Evolutionary conservation across 1,284 basidiomycete genomes (phyloP).

Genomic region (Ganoderma boninense): DNA sequence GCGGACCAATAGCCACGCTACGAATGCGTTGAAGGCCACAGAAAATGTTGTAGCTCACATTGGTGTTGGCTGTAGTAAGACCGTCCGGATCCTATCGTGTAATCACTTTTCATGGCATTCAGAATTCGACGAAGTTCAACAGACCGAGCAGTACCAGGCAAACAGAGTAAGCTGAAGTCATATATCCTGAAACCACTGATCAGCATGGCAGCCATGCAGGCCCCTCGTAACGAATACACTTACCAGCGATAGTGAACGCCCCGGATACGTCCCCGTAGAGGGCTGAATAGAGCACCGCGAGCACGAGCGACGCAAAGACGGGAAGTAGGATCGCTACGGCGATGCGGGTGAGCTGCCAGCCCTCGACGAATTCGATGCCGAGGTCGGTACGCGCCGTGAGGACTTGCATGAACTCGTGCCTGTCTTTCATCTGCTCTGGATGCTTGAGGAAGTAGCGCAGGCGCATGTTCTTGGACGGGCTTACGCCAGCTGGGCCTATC

Average conservation of each 20-base stretch:
- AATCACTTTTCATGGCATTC: neutral
- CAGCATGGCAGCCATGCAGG: neutral
- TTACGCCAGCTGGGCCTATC: conserved; percentile 27
- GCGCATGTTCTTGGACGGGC: conserved; percentile 31
- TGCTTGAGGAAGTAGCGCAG: conserved; percentile 31
- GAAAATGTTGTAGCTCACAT: neutral
- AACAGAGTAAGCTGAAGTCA: neutral
- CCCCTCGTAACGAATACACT: neutral
- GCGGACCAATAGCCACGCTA: too few relatives aligned
- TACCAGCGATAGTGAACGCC: conserved; percentile 35
- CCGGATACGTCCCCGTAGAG: conserved; percentile 24
- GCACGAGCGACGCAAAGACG: conserved; percentile 23
- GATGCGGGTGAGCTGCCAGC: conserved; percentile 33
- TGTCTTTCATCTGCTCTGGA: conserved; percentile 27
- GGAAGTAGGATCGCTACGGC: conserved; percentile 27
- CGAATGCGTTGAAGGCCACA: too few relatives aligned
- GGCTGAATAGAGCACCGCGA: conserved; percentile 27
- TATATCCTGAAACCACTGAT: neutral
- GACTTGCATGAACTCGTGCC: conserved; percentile 11
- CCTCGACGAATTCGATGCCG: conserved; percentile 31
- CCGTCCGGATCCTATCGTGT: neutral
- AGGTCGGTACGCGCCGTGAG: conserved; percentile 1
- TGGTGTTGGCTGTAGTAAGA: neutral
- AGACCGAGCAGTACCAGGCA: neutral
- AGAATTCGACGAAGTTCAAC: neutral